Percentiles rank a stretch among this genome's conserved stretches.
These are phyloP conservation scores for Fusarium vanettenii DNA, from an alignment of 2,329 filamentous ascomycete genomes.

Conservation along the genomic window DNA sequence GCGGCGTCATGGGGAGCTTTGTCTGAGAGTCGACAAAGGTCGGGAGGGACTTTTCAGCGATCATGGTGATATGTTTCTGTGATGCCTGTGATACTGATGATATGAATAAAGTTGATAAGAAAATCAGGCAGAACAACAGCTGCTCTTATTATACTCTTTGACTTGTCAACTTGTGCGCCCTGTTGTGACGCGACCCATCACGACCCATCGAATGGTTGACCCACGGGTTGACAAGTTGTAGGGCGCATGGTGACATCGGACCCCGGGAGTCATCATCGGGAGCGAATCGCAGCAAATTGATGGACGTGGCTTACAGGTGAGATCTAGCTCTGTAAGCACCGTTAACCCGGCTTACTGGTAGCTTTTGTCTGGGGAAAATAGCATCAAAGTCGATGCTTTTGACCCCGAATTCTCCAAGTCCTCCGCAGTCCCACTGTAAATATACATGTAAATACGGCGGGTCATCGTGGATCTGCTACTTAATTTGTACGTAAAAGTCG, in stretches of 20 bases:
- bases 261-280: conserved; percentile 10
- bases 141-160: conserved; percentile 1
- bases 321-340: not conserved
- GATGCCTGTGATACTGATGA: not conserved
- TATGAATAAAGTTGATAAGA: not conserved
- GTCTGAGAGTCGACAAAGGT: conserved; percentile 24
- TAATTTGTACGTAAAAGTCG: conserved; percentile 31
- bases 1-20: conserved; percentile 23
- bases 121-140: not conserved
- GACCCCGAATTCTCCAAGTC: conserved; percentile 7
- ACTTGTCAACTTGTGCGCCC: conserved; percentile 15
- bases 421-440: conserved; percentile 22
- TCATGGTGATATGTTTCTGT: conserved; percentile 10
- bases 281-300: not conserved
- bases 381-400: not conserved
- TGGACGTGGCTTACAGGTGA: not conserved
- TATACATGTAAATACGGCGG: conserved; percentile 12
- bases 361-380: not conserved
- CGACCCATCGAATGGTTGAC: conserved; percentile 16
- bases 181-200: conserved; percentile 33
- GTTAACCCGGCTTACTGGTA: not conserved
- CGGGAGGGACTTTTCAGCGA: conserved; percentile 11
- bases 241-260: conserved; percentile 30
- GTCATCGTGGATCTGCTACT: not conserved
- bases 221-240: conserved; percentile 36